phyloP scores from a whole-genome alignment of 2,329 filamentous ascomycete species.

The Exophiala sp. region DNA sequence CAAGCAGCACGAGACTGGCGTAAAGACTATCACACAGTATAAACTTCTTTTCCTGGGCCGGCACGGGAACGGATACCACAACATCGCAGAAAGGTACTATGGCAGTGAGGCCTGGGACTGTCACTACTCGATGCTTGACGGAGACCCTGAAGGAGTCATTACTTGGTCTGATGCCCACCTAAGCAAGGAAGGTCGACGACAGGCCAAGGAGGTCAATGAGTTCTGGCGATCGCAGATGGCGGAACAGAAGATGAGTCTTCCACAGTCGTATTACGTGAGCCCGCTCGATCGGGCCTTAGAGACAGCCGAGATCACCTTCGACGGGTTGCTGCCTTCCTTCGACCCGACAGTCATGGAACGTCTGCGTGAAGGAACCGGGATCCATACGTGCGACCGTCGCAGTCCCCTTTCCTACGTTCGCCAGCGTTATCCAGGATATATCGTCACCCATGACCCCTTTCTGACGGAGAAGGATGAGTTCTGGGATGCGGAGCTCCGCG shows the following conservation, averaged over 20 bases:
- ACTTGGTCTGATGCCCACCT: constrained; percentile 56
- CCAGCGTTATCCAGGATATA: constrained; percentile 38
- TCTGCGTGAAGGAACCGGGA: constrained; percentile 54
- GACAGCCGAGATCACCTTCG: constrained; percentile 51
- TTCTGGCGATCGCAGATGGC: constrained; percentile 50
- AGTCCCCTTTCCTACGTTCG: constrained; percentile 45
- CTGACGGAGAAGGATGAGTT: constrained; percentile 52
- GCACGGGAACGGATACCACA: constrained; percentile 58
- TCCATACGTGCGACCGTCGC: constrained; percentile 58
- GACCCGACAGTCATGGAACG: constrained; percentile 53
- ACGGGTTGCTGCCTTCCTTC: constrained; percentile 41
- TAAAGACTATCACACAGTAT: constrained; percentile 37
- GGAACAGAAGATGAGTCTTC: constrained; percentile 45
- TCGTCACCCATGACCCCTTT: constrained; percentile 47
- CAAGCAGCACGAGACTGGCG: constrained; percentile 22
- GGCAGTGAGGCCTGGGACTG: constrained; percentile 56
- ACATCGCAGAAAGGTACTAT: constrained; percentile 55
- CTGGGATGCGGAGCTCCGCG: constrained; percentile 46
- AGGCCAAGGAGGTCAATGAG: constrained; percentile 44
- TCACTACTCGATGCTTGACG: constrained; percentile 55
- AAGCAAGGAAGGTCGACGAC: constrained; percentile 47
- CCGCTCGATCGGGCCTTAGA: constrained; percentile 53
- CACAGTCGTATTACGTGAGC: constrained; percentile 52
- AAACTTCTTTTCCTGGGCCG: constrained; percentile 55
- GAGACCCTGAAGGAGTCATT: constrained; percentile 44